These are phyloP conservation scores for Halophytophthora polymorphica DNA, from an alignment of 352 stramenopile species.

Conservation along the genomic window DNA sequence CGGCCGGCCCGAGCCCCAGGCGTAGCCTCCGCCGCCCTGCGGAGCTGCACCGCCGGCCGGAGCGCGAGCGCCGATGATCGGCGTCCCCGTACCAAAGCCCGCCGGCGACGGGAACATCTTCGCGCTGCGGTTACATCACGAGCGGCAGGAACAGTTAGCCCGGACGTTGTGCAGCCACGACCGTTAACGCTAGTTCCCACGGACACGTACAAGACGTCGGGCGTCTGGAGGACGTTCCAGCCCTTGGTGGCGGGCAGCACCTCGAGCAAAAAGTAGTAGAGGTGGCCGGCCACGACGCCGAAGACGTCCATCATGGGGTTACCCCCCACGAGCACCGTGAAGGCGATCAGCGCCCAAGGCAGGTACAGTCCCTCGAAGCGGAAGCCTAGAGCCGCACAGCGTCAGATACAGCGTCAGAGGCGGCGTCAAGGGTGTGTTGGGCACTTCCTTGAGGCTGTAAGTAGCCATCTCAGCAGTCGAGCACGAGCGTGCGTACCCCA, in stretches of 20 bases:
- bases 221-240: conserved; percentile 82
- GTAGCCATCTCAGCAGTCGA: not conserved
- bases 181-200: not conserved
- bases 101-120: conserved; percentile 73
- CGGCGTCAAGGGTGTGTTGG: not conserved
- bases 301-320: conserved; percentile 88
- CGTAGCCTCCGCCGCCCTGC: conserved; percentile 52
- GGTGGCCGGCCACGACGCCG: conserved; percentile 78
- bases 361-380: conserved; percentile 86
- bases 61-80: conserved; percentile 63
- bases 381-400: conserved; percentile 45
- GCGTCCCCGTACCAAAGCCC: conserved; percentile 28
- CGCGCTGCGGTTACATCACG: conserved; percentile 14
- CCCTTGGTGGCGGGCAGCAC: conserved; percentile 83
- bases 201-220: conserved; percentile 69
- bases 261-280: conserved; percentile 91
- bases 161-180: not conserved
- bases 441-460: not conserved
- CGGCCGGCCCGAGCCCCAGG: conserved; percentile 62
- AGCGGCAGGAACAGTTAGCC: not conserved
- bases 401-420: not conserved
- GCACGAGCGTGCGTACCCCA: conserved; percentile 50
- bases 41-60: conserved; percentile 27
- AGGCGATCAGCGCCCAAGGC: conserved; percentile 87
- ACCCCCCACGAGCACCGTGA: conserved; percentile 83